Evolutionary conservation across 768 basidiomycete genomes (phyloP), one percentile per base, ranked within the genome.

Genomic region (Clitopilus passeckerianus): DNA sequence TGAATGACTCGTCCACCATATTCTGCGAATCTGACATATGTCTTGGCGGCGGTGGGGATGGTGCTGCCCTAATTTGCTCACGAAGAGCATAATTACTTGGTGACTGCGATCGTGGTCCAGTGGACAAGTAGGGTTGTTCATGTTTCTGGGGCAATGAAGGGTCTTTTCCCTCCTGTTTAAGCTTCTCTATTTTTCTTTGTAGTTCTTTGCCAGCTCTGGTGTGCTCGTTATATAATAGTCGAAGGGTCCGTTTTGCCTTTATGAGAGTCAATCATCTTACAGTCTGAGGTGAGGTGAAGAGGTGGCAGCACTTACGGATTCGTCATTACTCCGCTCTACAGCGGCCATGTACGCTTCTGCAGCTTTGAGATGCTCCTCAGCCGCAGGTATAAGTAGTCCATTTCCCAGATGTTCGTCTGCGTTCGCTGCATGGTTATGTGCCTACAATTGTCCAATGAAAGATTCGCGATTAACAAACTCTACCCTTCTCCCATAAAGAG

Each of bases 1-100:
- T 92, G 66, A 93, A 94, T 0, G 92, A 93, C 68, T 93, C 92
- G 53, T 93, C 92, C 1, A 90, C 89, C 1, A 86, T 83, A 61
- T 83, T 82, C 62, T 80, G 77, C 27, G 83, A 82, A 61, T 89
- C 80, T 58, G 75, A 71, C 77, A 83, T 75, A 8, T 74, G 74
- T 22, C 76, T 75, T 10, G 74, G 74, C 16, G 78, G 75, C 9
- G 79, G 79, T 4, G 81, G 77, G 30, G 83, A 81, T 16, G 81
- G 77, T 2, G 76, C 78, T 1, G 80, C 68, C 23, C 75, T 71
- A 10, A 50, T 50, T 50, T 23, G 15, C 5, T 22, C 46, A 56
- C 77, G 68, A 53, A 67, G 68, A 60, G 65, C 66, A 60, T 68
- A 65, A 56, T 71, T 72, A 20, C 71, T 60, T 56, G 64, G 70